A percentile compares a stretch with the other conserved stretches of the same genome.
phyloP scores from a whole-genome alignment of 352 stramenopile species.

The Pythium aquatile region DNA sequence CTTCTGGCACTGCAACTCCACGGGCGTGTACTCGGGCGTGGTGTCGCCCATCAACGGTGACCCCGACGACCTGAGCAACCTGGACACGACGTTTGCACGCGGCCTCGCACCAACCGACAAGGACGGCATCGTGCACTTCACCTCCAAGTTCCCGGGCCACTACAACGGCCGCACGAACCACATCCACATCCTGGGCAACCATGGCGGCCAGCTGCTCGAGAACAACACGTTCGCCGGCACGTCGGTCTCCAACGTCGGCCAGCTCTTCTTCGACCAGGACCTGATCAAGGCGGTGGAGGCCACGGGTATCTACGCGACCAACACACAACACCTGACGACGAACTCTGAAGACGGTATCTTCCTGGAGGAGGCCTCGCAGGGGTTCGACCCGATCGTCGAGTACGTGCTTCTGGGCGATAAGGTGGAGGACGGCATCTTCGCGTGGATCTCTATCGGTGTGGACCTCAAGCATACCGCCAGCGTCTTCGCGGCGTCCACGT shows the following conservation, averaged over 20 bases:
- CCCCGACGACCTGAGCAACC: conserved; percentile 4
- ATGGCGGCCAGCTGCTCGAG: conserved; percentile 9
- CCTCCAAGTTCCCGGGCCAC: conserved; percentile 19
- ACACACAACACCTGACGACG: conserved; percentile 29
- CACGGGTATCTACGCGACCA: conserved; percentile 19
- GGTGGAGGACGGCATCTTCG: conserved; percentile 30
- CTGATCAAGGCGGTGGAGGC: conserved; percentile 9
- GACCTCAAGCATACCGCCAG: conserved; percentile 26
- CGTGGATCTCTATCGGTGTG: conserved; percentile 36
- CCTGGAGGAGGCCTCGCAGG: conserved; percentile 27
- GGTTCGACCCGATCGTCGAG: conserved; percentile 35
- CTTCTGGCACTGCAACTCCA: conserved; percentile 23
- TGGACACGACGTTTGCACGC: conserved; percentile 10
- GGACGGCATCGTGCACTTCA: conserved; percentile 16
- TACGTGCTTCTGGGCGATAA: conserved; percentile 34
- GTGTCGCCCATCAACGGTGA: conserved; percentile 15
- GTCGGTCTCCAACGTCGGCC: conserved; percentile 13
- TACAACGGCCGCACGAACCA: conserved; percentile 11
- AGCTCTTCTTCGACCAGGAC: conserved; percentile 16
- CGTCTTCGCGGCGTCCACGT: conserved; percentile 28
- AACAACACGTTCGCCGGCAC: conserved; percentile 17
- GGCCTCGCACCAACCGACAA: conserved; percentile 14
- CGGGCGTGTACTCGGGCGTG: conserved; percentile 20
- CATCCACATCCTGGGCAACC: conserved; percentile 21
- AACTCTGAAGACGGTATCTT: conserved; percentile 31